Base-by-base conservation (phyloP, 805 yeast species). In the Pichia scutulata region DNA sequence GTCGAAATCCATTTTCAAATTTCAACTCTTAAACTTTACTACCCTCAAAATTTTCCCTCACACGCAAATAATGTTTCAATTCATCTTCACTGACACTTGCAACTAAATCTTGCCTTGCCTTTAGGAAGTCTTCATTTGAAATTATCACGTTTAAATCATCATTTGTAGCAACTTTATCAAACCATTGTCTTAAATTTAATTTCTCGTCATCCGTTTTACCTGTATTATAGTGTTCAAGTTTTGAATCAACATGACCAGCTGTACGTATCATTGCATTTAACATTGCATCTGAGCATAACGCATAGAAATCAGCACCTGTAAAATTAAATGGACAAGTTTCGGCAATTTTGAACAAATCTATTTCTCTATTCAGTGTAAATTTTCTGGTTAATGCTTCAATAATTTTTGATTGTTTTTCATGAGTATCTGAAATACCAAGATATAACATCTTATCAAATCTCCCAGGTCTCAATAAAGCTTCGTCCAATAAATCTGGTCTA, bases 251-350 rank as follows among this genome's bases (percentile, higher is more conserved):
- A 36, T 76, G 79, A 9, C 73, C 73, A 1, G 98, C 97, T 0
- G 84, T 81, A 57, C 98, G 72, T 1, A 93, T 86, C 97, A 93
- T 92, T 2, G 98, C 97, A 66, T 89, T 89, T 58, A 92, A 74
- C 93, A 92, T 89, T 0, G 98, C 87, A 67, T 93, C 98, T 0
- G 96, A 86, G 63, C 97, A 89, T 52, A 93, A 70, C 0, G 98
- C 99, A 67, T 93, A 93, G 68, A 93, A 92, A 66, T 93, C 99
- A 4, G 99, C 99, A 56, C 99, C 99, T 0, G 99, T 92, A 63
- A 81, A 90, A n/a, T 88, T 89, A 63, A 82, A 89, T 0, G 96
- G 86, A 68, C 97, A 89, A 7, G 69, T 66, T 18, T 75, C 73
- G 0, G 96, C 92, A 24, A 93, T 68, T 7, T 61, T 60, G 2